Conservation (phyloP, 2,329 filamentous ascomycete species). For the Emmonsia crescens region DNA sequence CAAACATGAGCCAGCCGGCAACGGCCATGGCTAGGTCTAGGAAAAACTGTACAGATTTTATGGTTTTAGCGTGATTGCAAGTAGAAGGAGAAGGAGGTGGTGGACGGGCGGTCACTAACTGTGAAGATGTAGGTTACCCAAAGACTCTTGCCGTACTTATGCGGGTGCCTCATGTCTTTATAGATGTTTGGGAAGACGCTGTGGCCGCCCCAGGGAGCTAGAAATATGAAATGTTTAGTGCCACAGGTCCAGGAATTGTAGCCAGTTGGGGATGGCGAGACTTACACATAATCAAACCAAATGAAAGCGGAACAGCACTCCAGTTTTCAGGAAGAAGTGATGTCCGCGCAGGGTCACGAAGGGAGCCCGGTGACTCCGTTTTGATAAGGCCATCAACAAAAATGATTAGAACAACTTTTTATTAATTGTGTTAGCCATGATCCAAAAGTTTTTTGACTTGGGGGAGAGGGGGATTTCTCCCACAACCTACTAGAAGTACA, state of each 20-base stretch:
- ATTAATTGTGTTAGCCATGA: neutral
- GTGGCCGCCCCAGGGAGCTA: constrained; percentile 58
- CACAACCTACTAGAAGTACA: constrained; percentile 68
- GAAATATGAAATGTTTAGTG: neutral
- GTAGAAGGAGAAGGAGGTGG: neutral
- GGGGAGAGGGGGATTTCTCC: neutral
- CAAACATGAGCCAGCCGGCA: constrained; percentile 87
- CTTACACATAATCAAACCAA: constrained; percentile 74
- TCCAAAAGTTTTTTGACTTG: neutral
- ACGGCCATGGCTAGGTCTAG: constrained; percentile 75
- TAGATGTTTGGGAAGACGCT: constrained; percentile 77
- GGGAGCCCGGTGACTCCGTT: constrained; percentile 64
- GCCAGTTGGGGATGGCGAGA: constrained; percentile 7
- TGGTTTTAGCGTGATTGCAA: constrained; percentile 8
- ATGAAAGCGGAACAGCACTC: constrained; percentile 74
- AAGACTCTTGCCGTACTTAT: constrained; percentile 66
- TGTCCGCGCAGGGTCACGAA: constrained; percentile 67
- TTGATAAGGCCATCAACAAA: constrained; percentile 82
- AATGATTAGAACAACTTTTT: constrained; percentile 67
- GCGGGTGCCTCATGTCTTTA: constrained; percentile 66
- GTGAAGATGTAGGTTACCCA: constrained; percentile 78
- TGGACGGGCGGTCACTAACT: constrained; percentile 36
- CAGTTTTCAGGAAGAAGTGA: constrained; percentile 78
- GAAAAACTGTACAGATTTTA: constrained; percentile 45
- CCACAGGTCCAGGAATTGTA: neutral